Base-by-base conservation (phyloP, 1,284 basidiomycete species). In the Austroboletus novae-zelandiae region DNA sequence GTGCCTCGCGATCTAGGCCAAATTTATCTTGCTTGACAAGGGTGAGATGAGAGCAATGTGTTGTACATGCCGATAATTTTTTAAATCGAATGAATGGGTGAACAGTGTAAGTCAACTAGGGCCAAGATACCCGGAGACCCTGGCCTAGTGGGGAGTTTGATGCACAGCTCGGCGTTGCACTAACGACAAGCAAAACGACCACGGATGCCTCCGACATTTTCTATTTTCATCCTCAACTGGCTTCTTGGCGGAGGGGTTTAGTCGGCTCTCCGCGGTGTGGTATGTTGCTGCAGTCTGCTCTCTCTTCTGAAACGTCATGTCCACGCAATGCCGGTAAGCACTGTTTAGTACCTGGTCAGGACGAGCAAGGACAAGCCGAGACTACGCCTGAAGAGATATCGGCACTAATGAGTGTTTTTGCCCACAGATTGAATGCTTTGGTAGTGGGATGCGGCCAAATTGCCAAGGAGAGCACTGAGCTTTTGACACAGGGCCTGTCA, bases 221-320 rank as follows among this genome's bases (percentile, higher is more conserved):
- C 54, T 48, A 49, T 64, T 48, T 51, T 49, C 52, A 48, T 44
- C 46, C 40, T 18, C 35, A 32, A 48, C 42, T 45, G 14, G 39
- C 32, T 53, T 62, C 53, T 49, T 52, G 53, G 52, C 39, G 17
- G 36, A 13, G 39, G 60, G 45, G 34, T 43, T 55, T 51, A 23
- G 48, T 51, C 62, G 60, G 62, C 48, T 47, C 43, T 66, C 60
- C 65, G 61, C 60, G 65, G 65, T 48, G 40, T 39, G 32, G 46
- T 50, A 32, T 29, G 47, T 20, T 32, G 20, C 18, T 34, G 27
- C 20, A 27, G 43, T 42, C 43, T 31, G 31, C 30, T 29, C 37
- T 37, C 50, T 54, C 25, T 31, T 48, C 45, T 57, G 57, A 48
- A 58, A 62, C 54, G 18, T 55, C 18, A 27, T 40, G 36, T 20